Conservation (phyloP, 352 stramenopile genomes). For the Pythium volutum region DNA sequence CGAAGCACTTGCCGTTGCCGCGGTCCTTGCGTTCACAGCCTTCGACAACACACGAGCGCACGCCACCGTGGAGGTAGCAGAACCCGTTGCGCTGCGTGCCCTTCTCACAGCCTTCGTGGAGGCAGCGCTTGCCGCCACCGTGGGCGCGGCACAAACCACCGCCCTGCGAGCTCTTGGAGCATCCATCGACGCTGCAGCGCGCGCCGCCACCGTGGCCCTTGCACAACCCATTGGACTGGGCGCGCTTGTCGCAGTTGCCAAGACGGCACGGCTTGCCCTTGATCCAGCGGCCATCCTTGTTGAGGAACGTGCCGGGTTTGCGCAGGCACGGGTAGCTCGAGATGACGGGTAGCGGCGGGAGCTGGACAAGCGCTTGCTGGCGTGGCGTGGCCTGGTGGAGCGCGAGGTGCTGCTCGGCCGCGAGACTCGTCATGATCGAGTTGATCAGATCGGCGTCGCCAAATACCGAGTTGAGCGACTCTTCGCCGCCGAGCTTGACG, state of each 20-base stretch:
- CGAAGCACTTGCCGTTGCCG: conserved; percentile 83
- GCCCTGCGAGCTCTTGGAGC: conserved; percentile 71
- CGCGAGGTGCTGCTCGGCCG: conserved; percentile 35
- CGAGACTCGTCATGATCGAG: conserved; percentile 77
- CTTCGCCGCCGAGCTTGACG: conserved; percentile 20
- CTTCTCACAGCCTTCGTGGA: conserved; percentile 71
- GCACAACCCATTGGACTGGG: conserved; percentile 76
- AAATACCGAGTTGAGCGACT: conserved; percentile 73
- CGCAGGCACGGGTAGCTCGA: conserved; percentile 45
- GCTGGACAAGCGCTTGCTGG: conserved; percentile 20
- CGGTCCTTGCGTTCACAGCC: conserved; percentile 81
- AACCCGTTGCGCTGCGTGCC: conserved; percentile 78
- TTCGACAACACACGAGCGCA: conserved; percentile 64
- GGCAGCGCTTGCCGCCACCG: conserved; percentile 76
- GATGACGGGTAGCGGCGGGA: conserved; percentile 28
- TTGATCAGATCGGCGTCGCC: conserved; percentile 74
- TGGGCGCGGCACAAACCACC: conserved; percentile 75
- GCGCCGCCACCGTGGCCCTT: conserved; percentile 80
- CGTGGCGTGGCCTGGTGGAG: conserved; percentile 6
- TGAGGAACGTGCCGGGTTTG: conserved; percentile 81
- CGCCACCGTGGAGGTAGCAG: conserved; percentile 76
- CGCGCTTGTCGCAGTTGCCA: conserved; percentile 68
- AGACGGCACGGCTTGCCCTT: conserved; percentile 82
- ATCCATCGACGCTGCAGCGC: conserved; percentile 70
- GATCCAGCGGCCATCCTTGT: conserved; percentile 88